Percentiles rank a stretch among this genome's conserved stretches.
phyloP scores from a whole-genome alignment of 331 rosid species.

The Quercus phellos region DNA sequence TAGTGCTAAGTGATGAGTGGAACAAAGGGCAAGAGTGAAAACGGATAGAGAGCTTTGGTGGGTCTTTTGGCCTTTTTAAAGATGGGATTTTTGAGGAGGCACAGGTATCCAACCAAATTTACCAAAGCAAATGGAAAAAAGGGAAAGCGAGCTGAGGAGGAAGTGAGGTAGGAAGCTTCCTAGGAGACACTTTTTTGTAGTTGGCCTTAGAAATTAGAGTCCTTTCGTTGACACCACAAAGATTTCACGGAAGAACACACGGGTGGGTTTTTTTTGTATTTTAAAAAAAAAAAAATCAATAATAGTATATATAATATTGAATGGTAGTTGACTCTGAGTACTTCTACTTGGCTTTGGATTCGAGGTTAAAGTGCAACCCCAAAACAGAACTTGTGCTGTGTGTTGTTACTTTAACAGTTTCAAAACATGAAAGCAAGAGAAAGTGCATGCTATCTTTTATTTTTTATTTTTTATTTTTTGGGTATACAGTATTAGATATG shows the following conservation, averaged over 20 bases:
- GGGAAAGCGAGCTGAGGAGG: slow-evolving; percentile 31
- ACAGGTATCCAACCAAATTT: slow-evolving; percentile 2
- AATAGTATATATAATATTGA: background rate
- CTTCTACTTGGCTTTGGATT: slow-evolving; percentile 57
- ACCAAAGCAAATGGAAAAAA: slow-evolving; percentile 22
- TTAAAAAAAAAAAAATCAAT: too few relatives aligned
- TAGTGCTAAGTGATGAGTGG: background rate
- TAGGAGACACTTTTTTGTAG: slow-evolving; percentile 31
- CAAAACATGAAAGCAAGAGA: slow-evolving; percentile 25
- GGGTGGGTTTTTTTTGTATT: slow-evolving; percentile 5
- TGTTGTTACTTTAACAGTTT: slow-evolving; percentile 36
- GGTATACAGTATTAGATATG: too few relatives aligned
- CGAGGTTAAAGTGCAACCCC: slow-evolving; percentile 17
- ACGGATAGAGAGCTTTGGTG: background rate
- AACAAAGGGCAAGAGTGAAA: background rate
- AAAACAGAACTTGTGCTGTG: slow-evolving; percentile 27
- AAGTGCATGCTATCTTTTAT: background rate
- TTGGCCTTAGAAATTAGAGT: slow-evolving; percentile 10
- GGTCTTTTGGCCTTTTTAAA: background rate
- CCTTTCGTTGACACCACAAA: slow-evolving; percentile 45
- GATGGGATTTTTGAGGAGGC: background rate
- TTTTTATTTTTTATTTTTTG: background rate
- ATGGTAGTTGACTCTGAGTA: slow-evolving; percentile 40
- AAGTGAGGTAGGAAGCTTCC: slow-evolving; percentile 69
- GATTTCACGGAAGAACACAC: slow-evolving; percentile 29